These are phyloP conservation scores for Calocybe indica DNA, from an alignment of 768 basidiomycete genomes.

Conservation along the genomic window DNA sequence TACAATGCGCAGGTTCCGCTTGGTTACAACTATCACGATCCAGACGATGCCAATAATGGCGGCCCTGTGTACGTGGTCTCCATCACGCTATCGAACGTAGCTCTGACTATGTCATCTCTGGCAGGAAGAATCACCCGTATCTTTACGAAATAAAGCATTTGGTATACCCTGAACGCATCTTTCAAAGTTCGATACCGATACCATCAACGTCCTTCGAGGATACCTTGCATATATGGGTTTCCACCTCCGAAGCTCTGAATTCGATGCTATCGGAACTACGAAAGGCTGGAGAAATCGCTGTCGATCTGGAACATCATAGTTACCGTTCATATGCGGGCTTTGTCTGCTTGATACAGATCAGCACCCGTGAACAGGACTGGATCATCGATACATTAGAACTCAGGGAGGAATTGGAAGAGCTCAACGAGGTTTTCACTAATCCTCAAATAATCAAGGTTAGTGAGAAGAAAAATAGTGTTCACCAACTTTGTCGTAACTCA, in stretches of 20 bases:
- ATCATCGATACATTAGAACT: conserved; percentile 79
- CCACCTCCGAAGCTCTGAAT: conserved; percentile 47
- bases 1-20: conserved; percentile 81
- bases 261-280: conserved; percentile 66
- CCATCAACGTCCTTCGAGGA: conserved; percentile 55
- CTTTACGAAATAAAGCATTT: conserved; percentile 78
- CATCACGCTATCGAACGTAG: too few relatives aligned
- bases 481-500: neutral
- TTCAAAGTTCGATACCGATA: conserved; percentile 42
- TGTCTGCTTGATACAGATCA: conserved; percentile 90
- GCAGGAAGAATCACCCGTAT: conserved; percentile 66
- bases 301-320: conserved; percentile 93
- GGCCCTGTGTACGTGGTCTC: neutral
- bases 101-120: too few relatives aligned
- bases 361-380: conserved; percentile 79
- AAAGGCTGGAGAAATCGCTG: conserved; percentile 69
- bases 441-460: conserved; percentile 77
- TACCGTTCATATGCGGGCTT: conserved; percentile 83
- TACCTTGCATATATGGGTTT: conserved; percentile 68
- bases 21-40: conserved; percentile 47
- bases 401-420: conserved; percentile 62
- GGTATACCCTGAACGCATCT: conserved; percentile 65
- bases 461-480: conserved; percentile 8
- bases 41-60: conserved; percentile 12
- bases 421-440: conserved; percentile 84